Evolutionary conservation across 352 stramenopile species (phyloP), one percentile per base, ranked within the genome.

Genomic region (Aphanomyces astaci): DNA sequence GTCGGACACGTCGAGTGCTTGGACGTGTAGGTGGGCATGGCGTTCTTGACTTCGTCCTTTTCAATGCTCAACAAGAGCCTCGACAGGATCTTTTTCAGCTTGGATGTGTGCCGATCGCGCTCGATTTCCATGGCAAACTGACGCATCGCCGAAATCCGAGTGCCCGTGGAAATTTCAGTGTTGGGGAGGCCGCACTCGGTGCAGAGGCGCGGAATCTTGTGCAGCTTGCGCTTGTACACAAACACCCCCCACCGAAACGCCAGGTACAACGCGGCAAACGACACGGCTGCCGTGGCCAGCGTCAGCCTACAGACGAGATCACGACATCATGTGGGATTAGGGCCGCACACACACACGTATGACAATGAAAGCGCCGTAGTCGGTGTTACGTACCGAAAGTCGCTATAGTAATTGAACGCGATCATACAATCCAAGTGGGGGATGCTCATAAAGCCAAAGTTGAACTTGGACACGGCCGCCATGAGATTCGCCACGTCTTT

Each of bases 371-470:
- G n/a, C n/a, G n/a, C n/a, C n/a, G n/a, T 46, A 32, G 19, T 24
- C 22, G 39, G 55, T n/a, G n/a, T n/a, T n/a, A 40, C 55, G 31
- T 67, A 82, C 72, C 76, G 68, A 63, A 87, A 91, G 48, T 81
- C 86, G 0, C 71, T 59, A 48, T 89, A 91, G 73, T 88, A 91
- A 66, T 86, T 75, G 9, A 78, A 78, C 51, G 75, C 56, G 56
- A 86, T 77, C 43, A 89, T 80, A 45, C 83, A 91, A 64, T 91
- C 83, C 27, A 85, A 71, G 10, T 78, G 79, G 2, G 81, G 87
- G 0, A 80, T 84, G 60, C 86, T 78, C 40, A 89, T 76, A 24
- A 91, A 72, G 27, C 76, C 88, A 56, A 91, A 88, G 40, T 91
- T 81, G 3, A 73, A 80, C 25, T 89, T 76, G 31, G 78, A 84